Percentiles rank a stretch among this genome's conserved stretches.
Conservation (phyloP, 768 basidiomycete species). For the Epithele typhae region DNA sequence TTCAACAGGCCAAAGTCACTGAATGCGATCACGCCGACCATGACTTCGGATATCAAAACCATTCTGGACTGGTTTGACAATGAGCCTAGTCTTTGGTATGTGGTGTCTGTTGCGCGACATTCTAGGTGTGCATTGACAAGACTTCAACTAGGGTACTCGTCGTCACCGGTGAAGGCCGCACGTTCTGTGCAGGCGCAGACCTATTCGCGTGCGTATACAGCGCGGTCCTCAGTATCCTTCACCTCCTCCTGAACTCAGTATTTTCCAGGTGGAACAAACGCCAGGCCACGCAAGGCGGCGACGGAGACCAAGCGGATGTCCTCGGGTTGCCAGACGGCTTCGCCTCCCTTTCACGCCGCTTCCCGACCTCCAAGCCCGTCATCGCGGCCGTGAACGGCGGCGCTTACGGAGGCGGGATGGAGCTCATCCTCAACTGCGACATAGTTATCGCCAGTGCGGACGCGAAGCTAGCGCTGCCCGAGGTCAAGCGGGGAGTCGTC, state of each 20-base stretch:
- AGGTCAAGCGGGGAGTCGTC: slow-evolving; percentile 74
- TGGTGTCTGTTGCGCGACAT: too few species aligned
- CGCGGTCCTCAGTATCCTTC: too few species aligned
- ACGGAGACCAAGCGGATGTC: slow-evolving; percentile 40
- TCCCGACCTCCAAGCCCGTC: slow-evolving; percentile 59
- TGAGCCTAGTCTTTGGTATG: slow-evolving; percentile 66
- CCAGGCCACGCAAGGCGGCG: slow-evolving; percentile 37
- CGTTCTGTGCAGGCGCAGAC: slow-evolving; percentile 81
- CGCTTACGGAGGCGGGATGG: slow-evolving; percentile 32
- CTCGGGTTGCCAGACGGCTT: slow-evolving; percentile 53
- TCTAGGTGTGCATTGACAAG: too few species aligned
- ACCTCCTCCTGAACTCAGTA: neutral
- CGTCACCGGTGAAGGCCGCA: slow-evolving; percentile 66
- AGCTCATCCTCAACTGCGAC: slow-evolving; percentile 66
- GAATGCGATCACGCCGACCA: slow-evolving; percentile 68
- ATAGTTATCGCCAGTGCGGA: slow-evolving; percentile 64
- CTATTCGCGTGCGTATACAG: slow-evolving; percentile 54
- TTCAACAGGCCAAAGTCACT: slow-evolving; percentile 67
- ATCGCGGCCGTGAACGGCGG: slow-evolving; percentile 81
- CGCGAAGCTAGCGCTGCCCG: slow-evolving; percentile 70
- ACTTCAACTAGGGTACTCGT: slow-evolving; percentile 55
- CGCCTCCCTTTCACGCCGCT: slow-evolving; percentile 67
- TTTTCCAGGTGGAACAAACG: slow-evolving; percentile 54
- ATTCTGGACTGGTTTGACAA: slow-evolving; percentile 72
- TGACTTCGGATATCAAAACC: slow-evolving; percentile 46